Evolutionary conservation across 257 asterid genomes (phyloP).

Genomic region (Fraxinus anomala): DNA sequence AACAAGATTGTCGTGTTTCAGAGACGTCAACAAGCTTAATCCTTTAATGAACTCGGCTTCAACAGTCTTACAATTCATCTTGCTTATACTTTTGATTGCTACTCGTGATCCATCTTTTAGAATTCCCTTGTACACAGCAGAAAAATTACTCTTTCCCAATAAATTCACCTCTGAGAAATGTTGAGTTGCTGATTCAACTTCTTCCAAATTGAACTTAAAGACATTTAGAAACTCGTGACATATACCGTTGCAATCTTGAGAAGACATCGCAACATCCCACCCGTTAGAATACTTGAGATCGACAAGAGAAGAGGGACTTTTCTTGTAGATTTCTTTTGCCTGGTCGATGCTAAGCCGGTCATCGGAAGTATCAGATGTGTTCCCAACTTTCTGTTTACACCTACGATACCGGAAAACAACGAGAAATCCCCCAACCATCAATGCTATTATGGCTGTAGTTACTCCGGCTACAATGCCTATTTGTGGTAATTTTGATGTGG

Average conservation of each 20-base stretch:
- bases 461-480: constrained; percentile 56
- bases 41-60: constrained; percentile 83
- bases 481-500: constrained; percentile 58
- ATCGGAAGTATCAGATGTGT: constrained; percentile 54
- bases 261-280: constrained; percentile 47
- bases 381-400: constrained; percentile 63
- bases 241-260: constrained; percentile 41
- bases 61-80: constrained; percentile 74
- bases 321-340: constrained; percentile 42
- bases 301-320: constrained; percentile 63
- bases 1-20: constrained; percentile 76
- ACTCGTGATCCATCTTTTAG: constrained; percentile 76
- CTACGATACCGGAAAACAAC: constrained; percentile 45
- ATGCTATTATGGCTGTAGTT: constrained; percentile 31
- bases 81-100: constrained; percentile 73
- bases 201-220: constrained; percentile 73
- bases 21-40: constrained; percentile 61
- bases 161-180: constrained; percentile 79
- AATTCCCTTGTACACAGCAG: constrained; percentile 72
- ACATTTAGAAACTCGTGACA: constrained; percentile 39
- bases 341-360: constrained; percentile 50
- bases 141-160: constrained; percentile 79
- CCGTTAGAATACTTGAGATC: constrained; percentile 49
- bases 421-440: constrained; percentile 40
- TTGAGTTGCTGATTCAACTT: constrained; percentile 89